phyloP scores from a whole-genome alignment of 768 basidiomycete genomes.

The Termitomyces sp. region DNA sequence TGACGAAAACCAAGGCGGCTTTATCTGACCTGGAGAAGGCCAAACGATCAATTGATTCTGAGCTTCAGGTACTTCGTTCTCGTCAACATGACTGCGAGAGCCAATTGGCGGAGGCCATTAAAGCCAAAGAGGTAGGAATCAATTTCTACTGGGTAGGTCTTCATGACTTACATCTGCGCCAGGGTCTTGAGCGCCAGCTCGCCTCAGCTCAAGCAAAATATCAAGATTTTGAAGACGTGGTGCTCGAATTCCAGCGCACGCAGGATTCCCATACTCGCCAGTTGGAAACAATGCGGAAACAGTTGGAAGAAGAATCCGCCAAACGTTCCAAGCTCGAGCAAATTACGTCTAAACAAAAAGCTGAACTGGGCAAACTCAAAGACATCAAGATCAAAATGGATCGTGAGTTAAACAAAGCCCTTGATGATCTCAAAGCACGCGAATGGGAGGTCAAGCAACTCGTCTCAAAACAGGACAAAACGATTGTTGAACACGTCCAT shows the following conservation, averaged over 20 bases:
- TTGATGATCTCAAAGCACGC: slow-evolving; percentile 74
- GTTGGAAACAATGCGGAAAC: slow-evolving; percentile 64
- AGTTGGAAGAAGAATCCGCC: slow-evolving; percentile 69
- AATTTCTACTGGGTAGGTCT: not conserved
- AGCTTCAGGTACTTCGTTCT: slow-evolving; percentile 64
- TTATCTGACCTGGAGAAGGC: slow-evolving; percentile 64
- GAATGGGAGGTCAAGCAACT: slow-evolving; percentile 88
- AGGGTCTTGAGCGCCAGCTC: slow-evolving; percentile 83
- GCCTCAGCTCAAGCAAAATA: slow-evolving; percentile 67
- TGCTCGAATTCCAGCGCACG: slow-evolving; percentile 81
- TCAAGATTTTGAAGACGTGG: slow-evolving; percentile 84
- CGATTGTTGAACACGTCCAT: slow-evolving; percentile 97
- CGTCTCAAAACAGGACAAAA: slow-evolving; percentile 89
- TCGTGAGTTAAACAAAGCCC: slow-evolving; percentile 74
- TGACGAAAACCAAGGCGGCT: slow-evolving; percentile 44
- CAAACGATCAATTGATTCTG: slow-evolving; percentile 66
- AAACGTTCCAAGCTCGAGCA: slow-evolving; percentile 80
- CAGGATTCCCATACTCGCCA: slow-evolving; percentile 72
- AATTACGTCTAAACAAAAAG: slow-evolving; percentile 53
- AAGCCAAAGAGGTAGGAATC: slow-evolving; percentile 69
- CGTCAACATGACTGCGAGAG: slow-evolving; percentile 67
- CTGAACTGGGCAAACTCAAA: slow-evolving; percentile 66
- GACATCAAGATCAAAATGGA: slow-evolving; percentile 72
- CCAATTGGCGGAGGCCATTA: slow-evolving; percentile 56
- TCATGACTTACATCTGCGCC: slow-evolving; percentile 5